These are phyloP conservation scores for Mortierella antarctica DNA, from an alignment of 192 early-diverging fungal genomes.

Conservation along the genomic window DNA sequence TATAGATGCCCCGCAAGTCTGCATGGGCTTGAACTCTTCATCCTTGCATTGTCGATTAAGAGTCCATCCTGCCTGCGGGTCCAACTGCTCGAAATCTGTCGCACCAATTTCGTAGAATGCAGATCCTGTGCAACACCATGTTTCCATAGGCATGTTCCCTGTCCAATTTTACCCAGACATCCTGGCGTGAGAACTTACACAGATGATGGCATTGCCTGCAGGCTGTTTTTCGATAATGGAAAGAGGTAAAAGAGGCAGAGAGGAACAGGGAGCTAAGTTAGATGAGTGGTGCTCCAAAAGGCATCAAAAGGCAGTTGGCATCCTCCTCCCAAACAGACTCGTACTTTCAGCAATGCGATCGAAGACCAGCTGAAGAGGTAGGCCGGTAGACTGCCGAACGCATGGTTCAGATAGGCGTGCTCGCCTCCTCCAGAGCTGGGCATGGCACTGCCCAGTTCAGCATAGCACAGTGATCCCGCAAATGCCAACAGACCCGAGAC, in stretches of 20 bases:
- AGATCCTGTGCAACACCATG: too few relatives aligned
- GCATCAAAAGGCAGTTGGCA: neutral
- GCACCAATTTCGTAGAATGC: too few relatives aligned
- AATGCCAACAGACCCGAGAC: conserved; percentile 80
- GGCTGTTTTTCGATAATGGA: conserved; percentile 40
- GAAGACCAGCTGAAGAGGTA: conserved; percentile 82
- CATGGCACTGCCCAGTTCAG: conserved; percentile 90
- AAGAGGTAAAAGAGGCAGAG: neutral
- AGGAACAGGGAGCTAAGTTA: neutral
- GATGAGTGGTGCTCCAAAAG: neutral
- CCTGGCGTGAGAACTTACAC: conserved; percentile 30
- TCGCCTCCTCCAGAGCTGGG: conserved; percentile 88
- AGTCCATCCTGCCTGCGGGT: neutral
- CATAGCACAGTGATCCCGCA: conserved; percentile 87
- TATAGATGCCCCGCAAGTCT: too few relatives aligned
- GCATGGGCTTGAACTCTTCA: too few relatives aligned
- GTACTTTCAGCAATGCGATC: conserved; percentile 68
- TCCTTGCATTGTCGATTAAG: neutral
- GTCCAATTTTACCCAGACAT: neutral
- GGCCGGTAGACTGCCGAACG: conserved; percentile 74
- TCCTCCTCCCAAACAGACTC: neutral
- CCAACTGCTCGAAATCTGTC: neutral
- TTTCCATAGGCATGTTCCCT: neutral
- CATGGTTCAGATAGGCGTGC: conserved; percentile 84
- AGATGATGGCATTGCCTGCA: conserved; percentile 80